A percentile compares a stretch with the other conserved stretches of the same genome.
Conservation (phyloP, 306 rosid genomes). For the Ammopiptanthus mongolicus region DNA sequence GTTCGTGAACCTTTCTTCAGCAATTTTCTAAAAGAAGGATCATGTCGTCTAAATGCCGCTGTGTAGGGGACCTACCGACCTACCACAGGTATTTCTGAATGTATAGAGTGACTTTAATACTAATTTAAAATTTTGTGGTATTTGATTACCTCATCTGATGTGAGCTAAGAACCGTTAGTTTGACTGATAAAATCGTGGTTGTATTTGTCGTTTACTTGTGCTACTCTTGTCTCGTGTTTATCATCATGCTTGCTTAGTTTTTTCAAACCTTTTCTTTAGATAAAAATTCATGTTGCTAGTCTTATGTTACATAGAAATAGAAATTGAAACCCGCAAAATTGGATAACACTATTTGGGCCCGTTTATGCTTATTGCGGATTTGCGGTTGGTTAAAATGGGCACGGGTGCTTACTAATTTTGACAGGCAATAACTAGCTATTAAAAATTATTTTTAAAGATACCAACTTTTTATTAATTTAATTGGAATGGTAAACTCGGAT, state of each 20-base stretch:
- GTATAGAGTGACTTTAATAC: background rate
- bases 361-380: too few relatives aligned
- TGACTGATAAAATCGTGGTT: background rate
- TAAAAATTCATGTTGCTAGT: background rate
- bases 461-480: too few relatives aligned
- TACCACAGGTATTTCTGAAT: background rate
- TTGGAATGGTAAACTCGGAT: too few relatives aligned
- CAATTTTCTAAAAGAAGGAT: conserved; percentile 12
- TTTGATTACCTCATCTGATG: background rate
- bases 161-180: background rate
- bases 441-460: too few relatives aligned
- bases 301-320: background rate
- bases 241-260: background rate
- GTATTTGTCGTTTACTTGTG: background rate
- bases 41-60: background rate
- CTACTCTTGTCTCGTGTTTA: background rate
- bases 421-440: too few relatives aligned
- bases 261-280: background rate
- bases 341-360: too few relatives aligned
- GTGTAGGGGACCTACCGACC: conserved; percentile 16
- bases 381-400: too few relatives aligned
- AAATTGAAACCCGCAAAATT: background rate
- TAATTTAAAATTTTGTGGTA: background rate
- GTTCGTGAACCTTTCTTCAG: background rate
- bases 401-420: too few relatives aligned